Conservation (phyloP, 768 basidiomycete genomes). For the Suillus cothurnatus region DNA sequence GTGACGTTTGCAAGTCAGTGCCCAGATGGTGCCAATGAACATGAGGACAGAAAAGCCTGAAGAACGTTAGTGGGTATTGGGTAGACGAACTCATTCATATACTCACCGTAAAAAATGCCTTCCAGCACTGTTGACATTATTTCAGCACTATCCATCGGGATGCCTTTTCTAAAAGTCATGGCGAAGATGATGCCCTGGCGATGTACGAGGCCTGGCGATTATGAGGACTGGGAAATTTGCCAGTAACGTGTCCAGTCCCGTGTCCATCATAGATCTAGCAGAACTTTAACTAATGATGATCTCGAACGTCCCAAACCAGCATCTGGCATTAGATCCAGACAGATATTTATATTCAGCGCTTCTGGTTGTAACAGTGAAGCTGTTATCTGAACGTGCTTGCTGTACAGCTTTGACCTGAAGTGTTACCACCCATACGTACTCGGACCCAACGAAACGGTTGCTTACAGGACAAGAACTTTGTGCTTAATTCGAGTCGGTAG, state of each 20-base stretch:
- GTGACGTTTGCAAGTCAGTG: slow-evolving; percentile 14
- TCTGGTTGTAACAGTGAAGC: no score
- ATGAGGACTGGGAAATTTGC: not conserved
- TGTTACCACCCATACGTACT: no score
- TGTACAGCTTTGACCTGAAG: no score
- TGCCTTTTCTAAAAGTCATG: not conserved
- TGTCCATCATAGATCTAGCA: no score
- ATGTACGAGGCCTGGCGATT: not conserved
- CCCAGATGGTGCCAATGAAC: slow-evolving; percentile 35
- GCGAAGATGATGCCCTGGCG: not conserved
- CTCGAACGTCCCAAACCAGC: no score
- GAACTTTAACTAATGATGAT: no score
- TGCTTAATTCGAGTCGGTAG: no score
- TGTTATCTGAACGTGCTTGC: no score
- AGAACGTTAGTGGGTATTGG: not conserved
- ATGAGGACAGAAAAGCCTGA: slow-evolving; percentile 39
- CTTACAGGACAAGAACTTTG: no score
- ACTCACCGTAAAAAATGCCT: slow-evolving; percentile 20
- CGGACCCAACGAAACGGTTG: no score
- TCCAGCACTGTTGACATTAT: slow-evolving; percentile 22
- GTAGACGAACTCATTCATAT: not conserved
- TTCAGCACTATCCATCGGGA: slow-evolving; percentile 14
- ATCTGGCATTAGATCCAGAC: no score
- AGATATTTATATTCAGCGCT: no score
- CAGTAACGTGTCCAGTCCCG: not conserved